Evolutionary conservation across 495 filamentous ascomycete species (phyloP).

Genomic region (Penicillium ucsense): DNA sequence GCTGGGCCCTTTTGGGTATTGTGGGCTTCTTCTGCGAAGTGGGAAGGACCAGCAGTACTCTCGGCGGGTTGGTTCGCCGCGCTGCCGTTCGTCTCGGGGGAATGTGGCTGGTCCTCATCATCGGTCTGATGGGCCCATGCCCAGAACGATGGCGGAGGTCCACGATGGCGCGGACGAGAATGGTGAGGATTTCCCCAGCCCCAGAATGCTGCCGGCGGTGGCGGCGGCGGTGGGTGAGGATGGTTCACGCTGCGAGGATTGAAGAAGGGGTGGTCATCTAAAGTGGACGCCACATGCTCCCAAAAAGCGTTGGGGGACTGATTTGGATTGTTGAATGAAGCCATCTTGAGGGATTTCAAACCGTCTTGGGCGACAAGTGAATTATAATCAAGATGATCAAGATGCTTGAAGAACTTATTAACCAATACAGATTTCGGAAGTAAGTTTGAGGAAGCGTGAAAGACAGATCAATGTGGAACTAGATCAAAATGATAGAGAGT

Average conservation of each 20-base stretch:
- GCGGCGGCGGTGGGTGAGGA: constrained; percentile 4
- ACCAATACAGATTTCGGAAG: too few relatives aligned
- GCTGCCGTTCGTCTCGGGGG: neutral
- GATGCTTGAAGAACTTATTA: too few relatives aligned
- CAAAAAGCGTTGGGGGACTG: constrained; percentile 24
- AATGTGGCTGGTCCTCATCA: neutral
- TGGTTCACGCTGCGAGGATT: constrained; percentile 14
- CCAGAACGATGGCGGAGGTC: constrained; percentile 5
- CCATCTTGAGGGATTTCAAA: constrained; percentile 13
- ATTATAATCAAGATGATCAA: too few relatives aligned
- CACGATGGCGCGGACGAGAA: constrained; percentile 1
- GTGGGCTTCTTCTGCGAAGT: neutral
- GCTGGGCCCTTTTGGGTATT: constrained; percentile 2
- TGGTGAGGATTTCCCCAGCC: constrained; percentile 3
- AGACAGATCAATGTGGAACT: too few relatives aligned
- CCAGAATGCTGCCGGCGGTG: constrained; percentile 1
- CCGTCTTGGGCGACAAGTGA: too few relatives aligned
- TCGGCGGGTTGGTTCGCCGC: constrained; percentile 1
- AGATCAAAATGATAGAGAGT: too few relatives aligned
- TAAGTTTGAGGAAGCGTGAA: too few relatives aligned
- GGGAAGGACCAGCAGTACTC: constrained; percentile 4
- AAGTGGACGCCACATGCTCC: constrained; percentile 19
- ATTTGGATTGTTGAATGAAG: constrained; percentile 30
- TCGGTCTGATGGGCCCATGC: constrained; percentile 5
- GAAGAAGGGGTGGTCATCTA: constrained; percentile 34